Conservation (phyloP, 2,329 filamentous ascomycete species). For the Cladophialophora psammophila region DNA sequence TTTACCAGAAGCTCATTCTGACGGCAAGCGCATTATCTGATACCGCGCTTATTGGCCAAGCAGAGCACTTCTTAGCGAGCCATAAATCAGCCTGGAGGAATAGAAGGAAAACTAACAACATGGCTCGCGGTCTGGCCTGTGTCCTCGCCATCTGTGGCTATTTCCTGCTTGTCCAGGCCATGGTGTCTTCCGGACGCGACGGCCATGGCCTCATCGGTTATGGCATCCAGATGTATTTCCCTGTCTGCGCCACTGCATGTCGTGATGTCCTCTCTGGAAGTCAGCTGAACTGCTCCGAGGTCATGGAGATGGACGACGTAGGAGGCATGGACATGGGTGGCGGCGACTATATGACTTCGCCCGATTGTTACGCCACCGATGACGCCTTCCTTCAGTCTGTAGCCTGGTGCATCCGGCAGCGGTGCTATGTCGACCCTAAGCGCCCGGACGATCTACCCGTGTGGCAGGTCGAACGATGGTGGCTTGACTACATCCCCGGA, state of each 20-base stretch:
- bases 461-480: slow-evolving; percentile 20
- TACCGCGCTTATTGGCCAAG: too few species aligned
- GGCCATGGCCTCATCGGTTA: slow-evolving; percentile 43
- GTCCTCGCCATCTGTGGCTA: too few species aligned
- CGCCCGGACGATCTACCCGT: slow-evolving; percentile 26
- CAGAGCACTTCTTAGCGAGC: too few species aligned
- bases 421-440: slow-evolving; percentile 39
- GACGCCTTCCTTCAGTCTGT: slow-evolving; percentile 42
- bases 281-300: slow-evolving; percentile 42
- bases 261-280: slow-evolving; percentile 41
- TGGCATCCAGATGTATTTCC: slow-evolving; percentile 43
- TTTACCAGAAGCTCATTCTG: too few species aligned
- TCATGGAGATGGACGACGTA: slow-evolving; percentile 38
- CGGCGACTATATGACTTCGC: slow-evolving; percentile 35
- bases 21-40: too few species aligned
- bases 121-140: too few species aligned
- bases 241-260: slow-evolving; percentile 43
- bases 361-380: slow-evolving; percentile 44
- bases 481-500: background rate
- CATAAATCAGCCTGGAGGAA: too few species aligned
- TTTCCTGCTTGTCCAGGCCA: background rate
- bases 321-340: slow-evolving; percentile 38
- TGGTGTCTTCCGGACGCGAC: background rate
- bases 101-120: too few species aligned
- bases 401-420: slow-evolving; percentile 43